phyloP scores from a whole-genome alignment of 148 eudicot species.

The Rhododendron henanense region DNA sequence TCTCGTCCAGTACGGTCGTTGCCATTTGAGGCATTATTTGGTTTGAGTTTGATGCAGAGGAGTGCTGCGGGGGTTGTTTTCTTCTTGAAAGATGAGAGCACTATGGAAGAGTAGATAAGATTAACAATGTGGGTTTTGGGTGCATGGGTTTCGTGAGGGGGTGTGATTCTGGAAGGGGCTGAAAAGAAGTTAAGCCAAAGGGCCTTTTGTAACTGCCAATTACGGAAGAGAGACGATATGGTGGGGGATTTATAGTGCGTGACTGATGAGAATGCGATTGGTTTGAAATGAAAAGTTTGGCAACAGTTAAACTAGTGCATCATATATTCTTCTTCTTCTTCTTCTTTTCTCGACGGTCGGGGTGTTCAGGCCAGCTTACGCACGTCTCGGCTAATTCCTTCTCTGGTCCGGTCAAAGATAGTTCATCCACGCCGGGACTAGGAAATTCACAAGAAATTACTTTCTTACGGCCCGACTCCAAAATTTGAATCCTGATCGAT shows the following conservation, averaged over 20 bases:
- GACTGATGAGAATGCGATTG: slow-evolving; percentile 21
- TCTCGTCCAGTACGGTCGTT: background rate
- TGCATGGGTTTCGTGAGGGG: slow-evolving; percentile 31
- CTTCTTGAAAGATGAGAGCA: background rate
- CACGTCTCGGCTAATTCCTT: too few relatives aligned
- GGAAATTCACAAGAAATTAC: too few relatives aligned
- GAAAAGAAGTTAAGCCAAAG: background rate
- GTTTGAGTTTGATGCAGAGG: background rate
- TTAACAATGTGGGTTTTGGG: slow-evolving; percentile 15
- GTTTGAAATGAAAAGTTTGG: background rate
- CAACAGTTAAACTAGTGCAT: background rate
- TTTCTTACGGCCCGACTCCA: background rate
- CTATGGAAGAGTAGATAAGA: slow-evolving; percentile 7
- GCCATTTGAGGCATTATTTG: slow-evolving; percentile 12
- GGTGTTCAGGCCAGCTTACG: too few relatives aligned
- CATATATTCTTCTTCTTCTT: background rate
- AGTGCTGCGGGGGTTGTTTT: background rate
- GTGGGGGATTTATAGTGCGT: slow-evolving; percentile 26
- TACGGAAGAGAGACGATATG: slow-evolving; percentile 7
- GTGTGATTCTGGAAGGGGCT: slow-evolving; percentile 1
- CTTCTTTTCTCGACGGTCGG: too few relatives aligned
- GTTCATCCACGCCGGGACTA: rapidly evolving
- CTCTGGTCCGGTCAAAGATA: background rate
- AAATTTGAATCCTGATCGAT: too few relatives aligned
- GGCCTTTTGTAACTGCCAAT: slow-evolving; percentile 21